A percentile compares a stretch with the other conserved stretches of the same genome.
Evolutionary conservation across 805 yeast genomes (phyloP).

Genomic region (Blastobotrys attinorum): DNA sequence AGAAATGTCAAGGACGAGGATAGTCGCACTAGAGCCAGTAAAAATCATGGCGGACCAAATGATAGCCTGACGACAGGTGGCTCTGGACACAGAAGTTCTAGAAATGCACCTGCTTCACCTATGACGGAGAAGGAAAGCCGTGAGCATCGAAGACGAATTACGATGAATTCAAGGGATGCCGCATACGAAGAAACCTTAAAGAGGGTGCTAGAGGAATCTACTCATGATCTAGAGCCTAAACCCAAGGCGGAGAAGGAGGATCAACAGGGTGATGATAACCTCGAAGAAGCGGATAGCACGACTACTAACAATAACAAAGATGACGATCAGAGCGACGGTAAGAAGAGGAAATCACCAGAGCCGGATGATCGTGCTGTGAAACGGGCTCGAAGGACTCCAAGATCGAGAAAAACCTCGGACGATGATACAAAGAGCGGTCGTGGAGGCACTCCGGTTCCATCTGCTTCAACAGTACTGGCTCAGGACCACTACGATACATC

Average conservation of each 20-base stretch:
- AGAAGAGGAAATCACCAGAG: neutral
- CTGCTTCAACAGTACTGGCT: neutral
- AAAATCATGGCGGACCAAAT: too few species aligned
- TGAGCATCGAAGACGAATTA: conserved; percentile 10
- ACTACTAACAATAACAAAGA: neutral
- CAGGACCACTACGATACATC: neutral
- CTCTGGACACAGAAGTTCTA: conserved; percentile 1
- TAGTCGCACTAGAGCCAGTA: neutral
- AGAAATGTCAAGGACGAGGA: conserved; percentile 5
- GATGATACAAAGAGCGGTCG: neutral
- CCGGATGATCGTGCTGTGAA: neutral
- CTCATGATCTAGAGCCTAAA: conserved; percentile 27
- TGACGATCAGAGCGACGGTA: neutral
- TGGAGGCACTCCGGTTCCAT: neutral
- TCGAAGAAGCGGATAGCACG: conserved; percentile 14
- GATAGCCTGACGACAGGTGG: too few species aligned
- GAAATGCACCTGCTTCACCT: neutral
- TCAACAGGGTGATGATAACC: conserved; percentile 17
- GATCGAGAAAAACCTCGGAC: neutral
- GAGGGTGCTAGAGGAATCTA: conserved; percentile 34
- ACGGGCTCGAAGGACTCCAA: neutral
- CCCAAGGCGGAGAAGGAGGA: conserved; percentile 19
- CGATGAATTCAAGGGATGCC: conserved; percentile 18
- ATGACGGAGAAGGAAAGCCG: neutral
- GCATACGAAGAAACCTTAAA: conserved; percentile 25